Evolutionary conservation across 176 grass and related monocot genomes (phyloP).

Genomic region (Cymbopogon citratus): DNA sequence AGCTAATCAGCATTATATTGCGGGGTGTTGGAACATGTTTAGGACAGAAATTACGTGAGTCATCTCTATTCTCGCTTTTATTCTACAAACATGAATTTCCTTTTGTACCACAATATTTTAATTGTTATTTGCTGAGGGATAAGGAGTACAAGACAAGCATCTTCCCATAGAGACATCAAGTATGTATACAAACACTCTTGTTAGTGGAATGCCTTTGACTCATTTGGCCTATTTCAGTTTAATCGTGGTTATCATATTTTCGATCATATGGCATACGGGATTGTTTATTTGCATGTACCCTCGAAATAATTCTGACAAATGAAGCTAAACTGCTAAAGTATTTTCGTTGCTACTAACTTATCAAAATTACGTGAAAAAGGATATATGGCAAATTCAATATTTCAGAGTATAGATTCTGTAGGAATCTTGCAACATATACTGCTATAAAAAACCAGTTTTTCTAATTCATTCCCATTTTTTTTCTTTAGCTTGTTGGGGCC

Average conservation of each 20-base stretch:
- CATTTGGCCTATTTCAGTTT: conserved; percentile 1
- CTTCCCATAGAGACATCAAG: not conserved
- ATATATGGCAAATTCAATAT: not conserved
- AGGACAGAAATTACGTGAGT: not conserved
- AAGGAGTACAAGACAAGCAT: conserved; percentile 11
- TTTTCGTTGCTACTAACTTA: not conserved
- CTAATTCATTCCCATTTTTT: not conserved
- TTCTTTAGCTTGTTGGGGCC: conserved; percentile 69
- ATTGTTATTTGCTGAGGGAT: not conserved
- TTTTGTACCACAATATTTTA: not conserved
- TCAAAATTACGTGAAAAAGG: not conserved
- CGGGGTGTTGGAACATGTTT: not conserved
- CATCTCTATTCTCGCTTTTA: not conserved
- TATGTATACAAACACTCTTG: not conserved
- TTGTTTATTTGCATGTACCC: not conserved
- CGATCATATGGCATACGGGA: not conserved
- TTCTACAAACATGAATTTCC: not conserved
- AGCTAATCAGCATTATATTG: not conserved
- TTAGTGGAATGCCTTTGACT: not conserved
- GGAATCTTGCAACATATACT: not conserved
- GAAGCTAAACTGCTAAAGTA: not conserved
- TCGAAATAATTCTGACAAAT: not conserved
- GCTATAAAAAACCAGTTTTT: not conserved
- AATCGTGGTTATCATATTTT: not conserved
- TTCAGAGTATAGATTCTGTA: not conserved